These are phyloP conservation scores for Metschnikowia gelsemii DNA, from an alignment of 805 yeast genomes.

Conservation along the genomic window DNA sequence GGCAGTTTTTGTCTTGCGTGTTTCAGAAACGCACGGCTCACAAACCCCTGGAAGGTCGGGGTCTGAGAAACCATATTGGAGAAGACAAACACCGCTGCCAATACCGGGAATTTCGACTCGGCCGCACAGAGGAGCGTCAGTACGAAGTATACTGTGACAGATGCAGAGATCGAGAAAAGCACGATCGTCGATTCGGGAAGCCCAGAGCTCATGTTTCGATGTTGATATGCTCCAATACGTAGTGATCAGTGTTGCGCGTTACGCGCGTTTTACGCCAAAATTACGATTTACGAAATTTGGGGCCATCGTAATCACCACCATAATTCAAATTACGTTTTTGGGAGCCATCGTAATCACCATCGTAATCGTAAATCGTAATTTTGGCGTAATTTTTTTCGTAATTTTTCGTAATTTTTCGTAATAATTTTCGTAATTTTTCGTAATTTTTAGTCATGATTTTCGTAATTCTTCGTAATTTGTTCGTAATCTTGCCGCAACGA, in stretches of 20 bases:
- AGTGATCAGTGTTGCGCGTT: neutral
- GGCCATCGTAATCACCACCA: too few relatives aligned
- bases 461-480: too few relatives aligned
- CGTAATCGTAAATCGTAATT: too few relatives aligned
- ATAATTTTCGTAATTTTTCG: too few relatives aligned
- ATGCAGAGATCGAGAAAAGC: constrained; percentile 4
- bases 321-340: too few relatives aligned
- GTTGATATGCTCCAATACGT: neutral
- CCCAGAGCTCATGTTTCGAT: constrained; percentile 5
- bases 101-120: constrained; percentile 27
- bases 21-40: neutral
- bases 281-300: too few relatives aligned
- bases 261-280: too few relatives aligned
- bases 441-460: too few relatives aligned
- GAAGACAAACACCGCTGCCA: constrained; percentile 31
- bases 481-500: too few relatives aligned
- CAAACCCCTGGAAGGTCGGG: constrained; percentile 18
- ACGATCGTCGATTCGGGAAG: constrained; percentile 11
- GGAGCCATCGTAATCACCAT: too few relatives aligned
- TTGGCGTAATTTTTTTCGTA: too few relatives aligned
- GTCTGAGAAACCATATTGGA: constrained; percentile 36
- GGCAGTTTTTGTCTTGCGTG: neutral
- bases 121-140: constrained; percentile 20
- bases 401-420: too few relatives aligned
- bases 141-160: constrained; percentile 22